Conservation (phyloP, 2,329 filamentous ascomycete genomes). For the Arthrobotrys sinensis region DNA sequence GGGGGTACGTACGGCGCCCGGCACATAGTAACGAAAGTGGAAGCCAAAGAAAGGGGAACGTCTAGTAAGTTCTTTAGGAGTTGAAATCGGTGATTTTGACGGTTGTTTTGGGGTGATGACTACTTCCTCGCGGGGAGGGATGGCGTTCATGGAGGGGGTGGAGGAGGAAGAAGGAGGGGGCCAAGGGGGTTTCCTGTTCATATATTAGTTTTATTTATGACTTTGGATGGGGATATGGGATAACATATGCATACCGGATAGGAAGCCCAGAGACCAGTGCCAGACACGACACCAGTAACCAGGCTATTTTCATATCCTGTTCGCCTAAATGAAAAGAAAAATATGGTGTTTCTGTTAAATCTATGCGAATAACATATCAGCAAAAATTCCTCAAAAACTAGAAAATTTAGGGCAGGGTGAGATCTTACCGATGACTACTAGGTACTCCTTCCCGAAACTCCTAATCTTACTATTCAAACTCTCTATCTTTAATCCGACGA, state of each 20-base stretch:
- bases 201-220: slow-evolving; percentile 17
- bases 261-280: slow-evolving; percentile 43
- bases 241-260: slow-evolving; percentile 26
- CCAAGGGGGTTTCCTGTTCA: slow-evolving; percentile 28
- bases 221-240: neutral
- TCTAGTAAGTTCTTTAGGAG: neutral
- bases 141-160: neutral
- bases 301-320: slow-evolving; percentile 41
- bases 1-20: neutral
- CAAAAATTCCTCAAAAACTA: neutral
- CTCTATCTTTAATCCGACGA: no score
- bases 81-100: neutral
- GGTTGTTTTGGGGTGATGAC: neutral
- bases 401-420: neutral
- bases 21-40: slow-evolving; percentile 26
- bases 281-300: slow-evolving; percentile 40
- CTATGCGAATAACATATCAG: no score
- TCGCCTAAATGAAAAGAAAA: no score
- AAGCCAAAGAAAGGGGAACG: slow-evolving; percentile 49
- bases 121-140: neutral
- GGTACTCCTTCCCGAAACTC: no score
- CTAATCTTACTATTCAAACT: no score
- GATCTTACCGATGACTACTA: neutral
- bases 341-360: no score
- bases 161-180: slow-evolving; percentile 10